phyloP scores from a whole-genome alignment of 2,329 filamentous ascomycete species.

The Fusarium sp. region DNA sequence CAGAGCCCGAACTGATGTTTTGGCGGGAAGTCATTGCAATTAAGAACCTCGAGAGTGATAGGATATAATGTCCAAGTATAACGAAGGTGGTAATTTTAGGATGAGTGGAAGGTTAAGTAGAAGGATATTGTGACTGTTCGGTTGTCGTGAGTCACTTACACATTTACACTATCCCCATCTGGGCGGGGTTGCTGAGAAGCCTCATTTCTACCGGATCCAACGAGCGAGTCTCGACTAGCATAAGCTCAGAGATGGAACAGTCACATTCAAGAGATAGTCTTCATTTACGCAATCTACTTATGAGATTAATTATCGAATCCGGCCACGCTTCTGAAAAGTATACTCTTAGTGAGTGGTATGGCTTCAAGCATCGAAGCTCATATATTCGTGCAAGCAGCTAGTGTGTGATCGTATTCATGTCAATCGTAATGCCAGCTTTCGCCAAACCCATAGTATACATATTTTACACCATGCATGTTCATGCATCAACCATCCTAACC shows the following conservation, averaged over 20 bases:
- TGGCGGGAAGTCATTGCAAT: constrained; percentile 51
- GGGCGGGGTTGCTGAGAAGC: constrained; percentile 5
- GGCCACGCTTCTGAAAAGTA: background rate
- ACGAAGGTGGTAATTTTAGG: background rate
- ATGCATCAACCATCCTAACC: constrained; percentile 21
- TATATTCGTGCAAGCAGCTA: constrained; percentile 20
- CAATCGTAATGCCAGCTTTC: constrained; percentile 15
- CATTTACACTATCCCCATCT: constrained; percentile 28
- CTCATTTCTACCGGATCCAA: background rate
- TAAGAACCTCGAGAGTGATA: background rate
- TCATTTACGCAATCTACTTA: background rate
- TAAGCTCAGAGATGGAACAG: background rate
- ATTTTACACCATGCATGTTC: constrained; percentile 38
- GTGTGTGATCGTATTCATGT: constrained; percentile 22
- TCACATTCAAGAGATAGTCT: background rate
- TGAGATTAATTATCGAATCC: background rate
- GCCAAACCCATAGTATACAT: constrained; percentile 45
- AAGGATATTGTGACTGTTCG: background rate
- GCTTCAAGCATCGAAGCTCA: background rate
- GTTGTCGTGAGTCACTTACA: constrained; percentile 30
- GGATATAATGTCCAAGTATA: background rate
- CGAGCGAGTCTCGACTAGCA: background rate
- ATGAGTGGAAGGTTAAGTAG: background rate
- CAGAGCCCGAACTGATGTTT: constrained; percentile 64
- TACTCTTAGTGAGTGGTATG: background rate